Conservation (phyloP, 345 rosid genomes). For the Lumnitzera littorea region DNA sequence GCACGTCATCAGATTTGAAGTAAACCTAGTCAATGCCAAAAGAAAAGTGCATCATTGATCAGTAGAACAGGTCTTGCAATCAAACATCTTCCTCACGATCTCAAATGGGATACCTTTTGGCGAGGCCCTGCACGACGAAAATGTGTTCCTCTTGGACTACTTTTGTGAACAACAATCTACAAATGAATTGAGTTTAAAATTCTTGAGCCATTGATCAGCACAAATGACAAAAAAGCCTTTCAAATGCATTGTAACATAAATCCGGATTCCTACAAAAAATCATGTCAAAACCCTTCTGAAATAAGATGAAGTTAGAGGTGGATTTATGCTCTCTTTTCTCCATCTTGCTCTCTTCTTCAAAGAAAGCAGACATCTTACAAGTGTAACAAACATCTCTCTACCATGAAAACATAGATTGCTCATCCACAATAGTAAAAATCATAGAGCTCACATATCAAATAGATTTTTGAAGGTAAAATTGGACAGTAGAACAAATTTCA, state of each 20-base stretch:
- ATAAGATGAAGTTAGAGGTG: no score
- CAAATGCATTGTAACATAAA: no score
- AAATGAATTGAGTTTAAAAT: not conserved
- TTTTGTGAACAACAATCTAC: constrained; percentile 30
- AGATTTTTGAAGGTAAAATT: not conserved
- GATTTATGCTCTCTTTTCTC: no score
- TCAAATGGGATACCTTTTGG: constrained; percentile 22
- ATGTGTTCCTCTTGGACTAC: constrained; percentile 28
- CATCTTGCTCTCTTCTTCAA: no score
- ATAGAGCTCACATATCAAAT: no score
- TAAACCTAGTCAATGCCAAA: constrained; percentile 21
- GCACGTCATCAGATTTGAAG: constrained; percentile 29
- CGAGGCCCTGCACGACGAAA: constrained; percentile 45
- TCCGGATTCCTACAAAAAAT: no score
- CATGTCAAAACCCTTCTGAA: no score
- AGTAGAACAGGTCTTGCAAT: not conserved
- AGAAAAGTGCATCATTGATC: not conserved
- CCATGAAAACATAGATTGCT: no score
- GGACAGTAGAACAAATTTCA: not conserved
- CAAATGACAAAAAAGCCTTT: no score
- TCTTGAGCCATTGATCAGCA: not conserved
- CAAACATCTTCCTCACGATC: not conserved
- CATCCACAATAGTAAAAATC: no score
- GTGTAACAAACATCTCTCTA: no score
- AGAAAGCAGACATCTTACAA: no score